A percentile compares a stretch with the other conserved stretches of the same genome.
phyloP scores from a whole-genome alignment of 1,139 yeast species.

The Sugiyamaella japonica region DNA sequence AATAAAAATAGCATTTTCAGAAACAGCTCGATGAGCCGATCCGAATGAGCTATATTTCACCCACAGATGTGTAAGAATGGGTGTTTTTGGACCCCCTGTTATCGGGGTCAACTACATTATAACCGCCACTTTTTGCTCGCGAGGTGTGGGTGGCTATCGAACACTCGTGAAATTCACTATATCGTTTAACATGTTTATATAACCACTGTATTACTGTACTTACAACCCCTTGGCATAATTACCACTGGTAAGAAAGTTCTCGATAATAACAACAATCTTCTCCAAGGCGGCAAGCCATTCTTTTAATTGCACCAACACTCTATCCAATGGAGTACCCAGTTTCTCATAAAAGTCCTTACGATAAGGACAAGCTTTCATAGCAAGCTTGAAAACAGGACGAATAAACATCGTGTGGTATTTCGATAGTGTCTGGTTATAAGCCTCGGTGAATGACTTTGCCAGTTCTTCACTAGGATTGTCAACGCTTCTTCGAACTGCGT shows the following conservation, averaged over 20 bases:
- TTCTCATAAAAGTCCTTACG: conserved; percentile 81
- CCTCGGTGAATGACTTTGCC: conserved; percentile 75
- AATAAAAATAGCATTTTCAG: too few relatives aligned
- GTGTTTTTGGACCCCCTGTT: too few relatives aligned
- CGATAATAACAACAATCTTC: conserved; percentile 66
- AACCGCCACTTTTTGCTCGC: too few relatives aligned
- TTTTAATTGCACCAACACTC: conserved; percentile 62
- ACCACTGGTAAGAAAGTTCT: conserved; percentile 74
- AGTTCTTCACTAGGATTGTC: conserved; percentile 62
- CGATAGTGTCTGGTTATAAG: conserved; percentile 75
- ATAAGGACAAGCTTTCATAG: conserved; percentile 95
- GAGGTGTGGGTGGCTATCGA: too few relatives aligned
- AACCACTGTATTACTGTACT: conserved; percentile 11
- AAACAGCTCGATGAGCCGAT: too few relatives aligned
- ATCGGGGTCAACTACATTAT: too few relatives aligned
- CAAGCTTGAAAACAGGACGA: conserved; percentile 85
- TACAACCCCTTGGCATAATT: conserved; percentile 88
- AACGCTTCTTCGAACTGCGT: conserved; percentile 79
- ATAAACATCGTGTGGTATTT: conserved; percentile 80
- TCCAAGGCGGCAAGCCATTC: conserved; percentile 80
- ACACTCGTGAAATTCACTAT: too few relatives aligned
- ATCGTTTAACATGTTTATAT: background rate
- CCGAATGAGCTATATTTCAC: too few relatives aligned
- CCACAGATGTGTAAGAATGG: too few relatives aligned
- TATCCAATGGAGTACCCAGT: conserved; percentile 59